Evolutionary conservation across 441 rosid genomes (phyloP).

Genomic region (Populus hybrid): DNA sequence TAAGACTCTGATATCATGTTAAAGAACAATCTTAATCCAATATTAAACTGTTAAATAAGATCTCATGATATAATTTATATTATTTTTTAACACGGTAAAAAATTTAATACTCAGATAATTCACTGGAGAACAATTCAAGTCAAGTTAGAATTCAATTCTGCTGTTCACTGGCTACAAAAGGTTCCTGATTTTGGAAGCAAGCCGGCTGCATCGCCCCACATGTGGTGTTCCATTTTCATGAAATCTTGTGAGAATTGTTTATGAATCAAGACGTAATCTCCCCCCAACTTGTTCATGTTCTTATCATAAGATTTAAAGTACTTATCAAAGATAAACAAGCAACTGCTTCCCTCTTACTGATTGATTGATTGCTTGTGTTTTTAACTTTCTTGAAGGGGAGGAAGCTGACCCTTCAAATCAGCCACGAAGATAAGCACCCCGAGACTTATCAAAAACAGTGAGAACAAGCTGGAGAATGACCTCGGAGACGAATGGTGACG

Average conservation of each 20-base stretch:
- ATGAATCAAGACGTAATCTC: background rate
- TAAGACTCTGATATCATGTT: too few relatives aligned
- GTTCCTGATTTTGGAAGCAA: too few relatives aligned
- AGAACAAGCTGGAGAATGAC: background rate
- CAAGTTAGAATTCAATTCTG: background rate
- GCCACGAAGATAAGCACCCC: background rate
- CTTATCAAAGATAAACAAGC: background rate
- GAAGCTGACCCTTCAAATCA: background rate
- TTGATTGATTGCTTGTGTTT: background rate
- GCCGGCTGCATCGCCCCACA: too few relatives aligned
- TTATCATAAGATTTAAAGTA: background rate
- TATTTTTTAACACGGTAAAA: too few relatives aligned
- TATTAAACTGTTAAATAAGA: too few relatives aligned
- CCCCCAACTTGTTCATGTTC: background rate
- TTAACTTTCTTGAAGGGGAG: background rate
- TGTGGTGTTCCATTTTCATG: too few relatives aligned
- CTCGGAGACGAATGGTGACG: background rate
- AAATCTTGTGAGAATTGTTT: background rate
- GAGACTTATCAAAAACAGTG: background rate
- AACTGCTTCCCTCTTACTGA: too few relatives aligned
- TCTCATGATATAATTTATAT: too few relatives aligned
- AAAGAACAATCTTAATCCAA: too few relatives aligned
- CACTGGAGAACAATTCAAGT: background rate
- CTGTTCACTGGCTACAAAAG: too few relatives aligned
- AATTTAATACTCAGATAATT: background rate